Percentiles rank a stretch among this genome's conserved stretches.
These are phyloP conservation scores for Grigorovia humatica DNA, from an alignment of 805 yeast species.

Conservation along the genomic window DNA sequence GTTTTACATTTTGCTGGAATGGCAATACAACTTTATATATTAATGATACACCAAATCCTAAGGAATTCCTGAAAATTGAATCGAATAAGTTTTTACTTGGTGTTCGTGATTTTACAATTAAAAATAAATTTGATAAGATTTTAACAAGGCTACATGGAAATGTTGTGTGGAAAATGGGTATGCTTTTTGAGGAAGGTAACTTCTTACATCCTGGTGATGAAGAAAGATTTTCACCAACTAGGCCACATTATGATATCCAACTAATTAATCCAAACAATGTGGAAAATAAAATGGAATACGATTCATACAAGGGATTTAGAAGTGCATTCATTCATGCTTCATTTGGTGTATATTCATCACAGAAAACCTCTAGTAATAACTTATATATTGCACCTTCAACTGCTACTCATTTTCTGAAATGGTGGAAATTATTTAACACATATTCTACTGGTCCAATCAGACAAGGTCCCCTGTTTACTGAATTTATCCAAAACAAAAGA, in stretches of 20 bases:
- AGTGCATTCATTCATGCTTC: slow-evolving; percentile 55
- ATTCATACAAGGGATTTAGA: slow-evolving; percentile 51
- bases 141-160: slow-evolving; percentile 53
- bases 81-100: slow-evolving; percentile 49
- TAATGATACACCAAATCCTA: slow-evolving; percentile 40
- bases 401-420: slow-evolving; percentile 53
- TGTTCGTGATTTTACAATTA: slow-evolving; percentile 35
- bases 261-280: slow-evolving; percentile 49
- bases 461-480: slow-evolving; percentile 57
- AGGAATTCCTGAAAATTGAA: slow-evolving; percentile 42
- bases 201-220: slow-evolving; percentile 28
- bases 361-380: slow-evolving; percentile 44
- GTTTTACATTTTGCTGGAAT: slow-evolving; percentile 57
- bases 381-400: slow-evolving; percentile 66
- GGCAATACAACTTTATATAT: slow-evolving; percentile 41
- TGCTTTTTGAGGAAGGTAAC: slow-evolving; percentile 57
- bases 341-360: slow-evolving; percentile 27
- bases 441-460: slow-evolving; percentile 69
- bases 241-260: slow-evolving; percentile 54
- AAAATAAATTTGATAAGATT: slow-evolving; percentile 32
- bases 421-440: slow-evolving; percentile 81
- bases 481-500: slow-evolving; percentile 33
- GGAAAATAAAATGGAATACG: slow-evolving; percentile 35
- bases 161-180: slow-evolving; percentile 71
- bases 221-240: slow-evolving; percentile 38